Conservation (phyloP, 805 yeast species). For the Ogataea dorogensis region DNA sequence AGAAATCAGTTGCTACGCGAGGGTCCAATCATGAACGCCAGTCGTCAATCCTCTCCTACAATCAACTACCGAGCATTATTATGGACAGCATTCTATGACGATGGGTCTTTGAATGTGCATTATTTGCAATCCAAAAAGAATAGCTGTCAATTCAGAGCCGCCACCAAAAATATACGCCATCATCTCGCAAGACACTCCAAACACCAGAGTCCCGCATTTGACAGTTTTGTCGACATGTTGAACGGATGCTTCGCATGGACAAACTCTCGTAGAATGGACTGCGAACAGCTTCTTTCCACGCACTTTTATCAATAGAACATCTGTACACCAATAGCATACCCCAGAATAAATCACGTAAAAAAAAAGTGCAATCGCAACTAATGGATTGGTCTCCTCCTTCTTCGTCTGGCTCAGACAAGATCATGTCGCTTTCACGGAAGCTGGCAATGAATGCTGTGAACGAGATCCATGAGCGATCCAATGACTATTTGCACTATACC, state of each 20-base stretch:
- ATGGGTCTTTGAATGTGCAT: constrained; percentile 27
- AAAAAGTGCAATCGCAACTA: background rate
- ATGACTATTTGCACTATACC: constrained; percentile 19
- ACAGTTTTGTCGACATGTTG: constrained; percentile 29
- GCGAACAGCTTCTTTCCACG: constrained; percentile 29
- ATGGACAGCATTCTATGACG: constrained; percentile 36
- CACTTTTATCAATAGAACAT: constrained; percentile 26
- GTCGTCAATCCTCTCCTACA: constrained; percentile 1
- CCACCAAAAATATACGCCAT: constrained; percentile 20
- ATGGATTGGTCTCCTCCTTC: constrained; percentile 12
- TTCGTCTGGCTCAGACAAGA: constrained; percentile 11
- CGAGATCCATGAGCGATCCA: constrained; percentile 25
- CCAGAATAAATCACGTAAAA: constrained; percentile 7
- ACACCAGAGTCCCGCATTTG: constrained; percentile 6
- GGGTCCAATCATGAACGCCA: constrained; percentile 35
- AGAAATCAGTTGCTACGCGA: constrained; percentile 37
- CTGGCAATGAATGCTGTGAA: constrained; percentile 23
- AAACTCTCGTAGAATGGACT: constrained; percentile 33
- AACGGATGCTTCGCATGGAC: constrained; percentile 36
- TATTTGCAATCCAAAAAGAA: constrained; percentile 20
- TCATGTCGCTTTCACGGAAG: constrained; percentile 18
- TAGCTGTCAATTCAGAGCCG: constrained; percentile 21
- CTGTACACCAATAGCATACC: constrained; percentile 12
- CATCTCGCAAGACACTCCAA: constrained; percentile 11
- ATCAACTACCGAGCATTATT: constrained; percentile 28